Percentiles rank a stretch among this genome's conserved stretches.
phyloP scores from a whole-genome alignment of 129 eudicot genomes.

The Cynara cardunculus region DNA sequence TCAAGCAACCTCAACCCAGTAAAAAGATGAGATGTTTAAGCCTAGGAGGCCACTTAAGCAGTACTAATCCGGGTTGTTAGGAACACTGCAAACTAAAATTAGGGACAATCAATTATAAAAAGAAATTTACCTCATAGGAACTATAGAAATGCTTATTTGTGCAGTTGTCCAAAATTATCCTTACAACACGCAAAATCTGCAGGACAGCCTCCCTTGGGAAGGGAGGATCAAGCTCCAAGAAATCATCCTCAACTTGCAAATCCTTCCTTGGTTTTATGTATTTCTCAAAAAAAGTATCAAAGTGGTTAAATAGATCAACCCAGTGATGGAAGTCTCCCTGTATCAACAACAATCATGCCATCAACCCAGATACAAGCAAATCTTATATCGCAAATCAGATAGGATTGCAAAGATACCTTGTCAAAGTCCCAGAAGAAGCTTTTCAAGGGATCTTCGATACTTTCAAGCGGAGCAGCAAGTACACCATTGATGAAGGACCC shows the following conservation, averaged over 20 bases:
- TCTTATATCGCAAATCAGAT: background rate
- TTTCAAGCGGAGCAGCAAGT: slow-evolving; percentile 68
- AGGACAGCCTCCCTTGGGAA: slow-evolving; percentile 90
- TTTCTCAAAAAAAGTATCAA: slow-evolving; percentile 86
- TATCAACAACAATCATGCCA: slow-evolving; percentile 22
- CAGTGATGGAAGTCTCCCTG: slow-evolving; percentile 99
- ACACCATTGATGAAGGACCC: slow-evolving; percentile 72
- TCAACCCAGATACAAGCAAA: slow-evolving; percentile 15
- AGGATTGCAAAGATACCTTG: slow-evolving; percentile 50
- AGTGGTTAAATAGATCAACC: slow-evolving; percentile 94
- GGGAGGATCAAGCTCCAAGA: slow-evolving; percentile 78
- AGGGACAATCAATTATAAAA: background rate
- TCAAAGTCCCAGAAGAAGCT: slow-evolving; percentile 93
- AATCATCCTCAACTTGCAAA: slow-evolving; percentile 73
- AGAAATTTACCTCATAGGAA: slow-evolving; percentile 76
- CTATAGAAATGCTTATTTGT: slow-evolving; percentile 89
- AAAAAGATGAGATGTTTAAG: background rate
- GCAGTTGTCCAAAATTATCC: slow-evolving; percentile 91
- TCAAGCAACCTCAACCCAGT: background rate
- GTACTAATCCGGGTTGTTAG: background rate
- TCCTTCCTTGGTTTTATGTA: slow-evolving; percentile 87
- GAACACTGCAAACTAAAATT: background rate
- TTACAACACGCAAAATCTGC: slow-evolving; percentile 86
- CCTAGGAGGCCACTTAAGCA: background rate
- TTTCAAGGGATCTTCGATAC: slow-evolving; percentile 68